Percentiles rank a stretch among this genome's conserved stretches.
Evolutionary conservation across 225 moss, liverwort and hornwort genomes (phyloP).

Genomic region (Marchantia paleacea): DNA sequence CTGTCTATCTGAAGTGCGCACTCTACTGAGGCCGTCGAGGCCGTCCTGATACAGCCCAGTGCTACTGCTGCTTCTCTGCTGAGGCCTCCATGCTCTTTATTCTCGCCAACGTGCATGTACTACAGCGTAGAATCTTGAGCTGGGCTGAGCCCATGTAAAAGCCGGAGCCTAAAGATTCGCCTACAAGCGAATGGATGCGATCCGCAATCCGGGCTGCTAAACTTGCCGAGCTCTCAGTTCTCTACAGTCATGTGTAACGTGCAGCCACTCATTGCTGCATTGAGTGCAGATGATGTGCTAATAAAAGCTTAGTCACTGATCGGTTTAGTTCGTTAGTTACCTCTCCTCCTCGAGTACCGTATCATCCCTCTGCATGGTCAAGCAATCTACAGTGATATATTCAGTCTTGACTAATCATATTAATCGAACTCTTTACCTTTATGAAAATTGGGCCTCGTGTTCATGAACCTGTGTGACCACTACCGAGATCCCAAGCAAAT

Average conservation of each 20-base stretch:
- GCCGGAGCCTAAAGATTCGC: conserved; percentile 8
- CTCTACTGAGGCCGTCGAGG: background rate
- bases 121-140: conserved; percentile 9
- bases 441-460: background rate
- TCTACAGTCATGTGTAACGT: conserved; percentile 10
- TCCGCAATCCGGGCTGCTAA: conserved; percentile 9
- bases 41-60: background rate
- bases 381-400: background rate
- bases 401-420: background rate
- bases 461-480: conserved; percentile 1
- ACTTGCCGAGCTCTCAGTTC: background rate
- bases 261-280: conserved; percentile 19
- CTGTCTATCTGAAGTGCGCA: background rate
- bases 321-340: conserved; percentile 17
- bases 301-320: conserved; percentile 5
- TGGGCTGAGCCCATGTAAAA: background rate
- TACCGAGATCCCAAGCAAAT: background rate
- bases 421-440: background rate
- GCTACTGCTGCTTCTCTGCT: background rate
- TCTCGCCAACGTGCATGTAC: conserved; percentile 13
- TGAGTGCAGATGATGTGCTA: conserved; percentile 16
- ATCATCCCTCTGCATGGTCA: conserved; percentile 4
- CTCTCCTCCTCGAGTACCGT: conserved; percentile 8
- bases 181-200: background rate
- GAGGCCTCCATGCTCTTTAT: background rate